Base-by-base conservation (phyloP, 257 asterid species). In the Perilla frutescens region DNA sequence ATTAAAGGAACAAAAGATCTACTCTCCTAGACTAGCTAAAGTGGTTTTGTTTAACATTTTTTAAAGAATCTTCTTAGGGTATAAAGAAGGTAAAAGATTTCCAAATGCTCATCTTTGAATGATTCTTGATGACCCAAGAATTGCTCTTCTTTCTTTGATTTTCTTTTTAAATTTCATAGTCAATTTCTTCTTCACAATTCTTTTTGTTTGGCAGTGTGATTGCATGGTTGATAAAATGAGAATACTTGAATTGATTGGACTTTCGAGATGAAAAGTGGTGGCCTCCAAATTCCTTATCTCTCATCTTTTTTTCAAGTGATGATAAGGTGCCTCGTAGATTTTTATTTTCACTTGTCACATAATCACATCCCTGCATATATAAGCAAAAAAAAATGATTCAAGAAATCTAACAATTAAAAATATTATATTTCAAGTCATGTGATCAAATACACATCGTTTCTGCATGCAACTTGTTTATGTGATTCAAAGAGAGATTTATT, bases 91-190 rank as follows among this genome's bases (percentile, higher is more conserved):
- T 43, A 50, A 60, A 54, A 39, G 36, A 75, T 77, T 61, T 69
- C 59, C 53, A 34, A 32, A 58, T 71, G 73, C 62, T 79, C 74
- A 74, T 63, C 78, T 81, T 79, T 71, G 81, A 76, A 76, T 61
- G 85, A 84, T 84, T 82, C 82, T 79, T 74, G 81, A 70, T 84
- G 80, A 61, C 79, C 76, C 76, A 11, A 67, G 55, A 57, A 49
- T 63, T 58, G 34, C 77, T 76, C 76, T 75, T 32, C 29, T 31
- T 26, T 26, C 12, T 26, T 43, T 44, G 2, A 26, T 26, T 64
- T 20, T 20, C 26, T 20, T 20, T 20, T 20, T 20, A 20, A 15
- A 8, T 40, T 71, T 47, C 32, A 68, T 12, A 13, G 72, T 78
- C 79, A 74, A 77, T 68, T 79, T 81, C 77, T 47, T 26, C 43